Conservation (phyloP, 169 alveolate species). For the Eimeria sp. region DNA sequence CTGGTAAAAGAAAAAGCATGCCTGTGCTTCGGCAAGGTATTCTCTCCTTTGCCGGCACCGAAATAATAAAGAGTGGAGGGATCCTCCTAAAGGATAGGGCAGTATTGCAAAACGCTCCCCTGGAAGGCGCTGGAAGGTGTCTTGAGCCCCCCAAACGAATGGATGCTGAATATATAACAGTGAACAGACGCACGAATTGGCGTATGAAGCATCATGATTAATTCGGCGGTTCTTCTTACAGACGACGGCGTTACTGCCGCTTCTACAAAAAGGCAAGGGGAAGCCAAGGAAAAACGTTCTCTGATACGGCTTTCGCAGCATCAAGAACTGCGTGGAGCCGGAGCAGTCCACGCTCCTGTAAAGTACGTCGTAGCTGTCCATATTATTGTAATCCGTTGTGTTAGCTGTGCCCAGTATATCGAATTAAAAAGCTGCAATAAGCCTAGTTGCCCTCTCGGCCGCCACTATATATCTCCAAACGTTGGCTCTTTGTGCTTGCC, state of each 20-base stretch:
- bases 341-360: background rate
- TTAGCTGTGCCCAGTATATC: background rate
- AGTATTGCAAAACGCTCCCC: constrained; percentile 5
- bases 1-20: constrained; percentile 19
- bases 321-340: constrained; percentile 9
- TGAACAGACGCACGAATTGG: background rate
- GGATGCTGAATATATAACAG: constrained; percentile 30
- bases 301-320: constrained; percentile 29
- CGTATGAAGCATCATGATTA: background rate
- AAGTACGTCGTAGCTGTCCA: background rate
- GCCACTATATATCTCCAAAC: background rate
- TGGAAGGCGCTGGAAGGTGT: background rate
- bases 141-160: constrained; percentile 38
- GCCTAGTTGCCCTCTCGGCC: background rate
- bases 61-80: constrained; percentile 16
- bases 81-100: constrained; percentile 29
- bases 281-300: constrained; percentile 2
- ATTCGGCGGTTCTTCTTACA: background rate
- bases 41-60: constrained; percentile 38
- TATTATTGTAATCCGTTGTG: background rate
- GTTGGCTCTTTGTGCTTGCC: background rate
- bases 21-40: constrained; percentile 32
- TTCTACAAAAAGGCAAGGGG: background rate
- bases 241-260: background rate
- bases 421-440: background rate